Conservation (phyloP, 2,329 filamentous ascomycete genomes). For the Penicillium freii region DNA sequence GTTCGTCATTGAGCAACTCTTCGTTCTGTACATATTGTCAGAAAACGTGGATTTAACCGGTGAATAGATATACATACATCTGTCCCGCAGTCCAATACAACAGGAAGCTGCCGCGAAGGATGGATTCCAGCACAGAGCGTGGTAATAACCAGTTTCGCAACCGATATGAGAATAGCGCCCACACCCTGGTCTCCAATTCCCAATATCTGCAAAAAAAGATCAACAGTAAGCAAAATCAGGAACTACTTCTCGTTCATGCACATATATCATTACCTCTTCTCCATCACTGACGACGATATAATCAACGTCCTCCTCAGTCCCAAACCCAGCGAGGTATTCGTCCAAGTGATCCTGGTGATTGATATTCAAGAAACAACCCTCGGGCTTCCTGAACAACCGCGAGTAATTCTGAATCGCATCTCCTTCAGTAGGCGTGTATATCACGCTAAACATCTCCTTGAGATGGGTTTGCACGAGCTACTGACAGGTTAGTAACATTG, state of each 20-base stretch:
- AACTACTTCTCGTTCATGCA: too few species aligned
- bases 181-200: constrained; percentile 89
- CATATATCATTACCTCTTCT: constrained; percentile 43
- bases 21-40: constrained; percentile 55
- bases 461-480: constrained; percentile 73
- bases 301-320: constrained; percentile 71
- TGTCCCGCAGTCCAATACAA: constrained; percentile 83
- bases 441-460: constrained; percentile 84
- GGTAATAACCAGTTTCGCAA: constrained; percentile 78
- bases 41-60: not conserved
- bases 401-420: constrained; percentile 87
- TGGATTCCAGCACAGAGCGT: constrained; percentile 86
- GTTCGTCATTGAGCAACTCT: constrained; percentile 67
- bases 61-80: constrained; percentile 47
- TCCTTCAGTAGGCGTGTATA: constrained; percentile 87
- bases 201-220: constrained; percentile 63
- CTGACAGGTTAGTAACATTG: not conserved
- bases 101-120: constrained; percentile 72
- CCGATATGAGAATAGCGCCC: constrained; percentile 77
- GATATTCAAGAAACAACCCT: constrained; percentile 79
- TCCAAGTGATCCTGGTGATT: constrained; percentile 65
- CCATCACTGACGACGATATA: constrained; percentile 82
- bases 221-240: constrained; percentile 9
- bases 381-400: constrained; percentile 69
- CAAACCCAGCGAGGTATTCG: constrained; percentile 66